Conservation (phyloP, 805 yeast species). For the Lachancea meyersii region DNA sequence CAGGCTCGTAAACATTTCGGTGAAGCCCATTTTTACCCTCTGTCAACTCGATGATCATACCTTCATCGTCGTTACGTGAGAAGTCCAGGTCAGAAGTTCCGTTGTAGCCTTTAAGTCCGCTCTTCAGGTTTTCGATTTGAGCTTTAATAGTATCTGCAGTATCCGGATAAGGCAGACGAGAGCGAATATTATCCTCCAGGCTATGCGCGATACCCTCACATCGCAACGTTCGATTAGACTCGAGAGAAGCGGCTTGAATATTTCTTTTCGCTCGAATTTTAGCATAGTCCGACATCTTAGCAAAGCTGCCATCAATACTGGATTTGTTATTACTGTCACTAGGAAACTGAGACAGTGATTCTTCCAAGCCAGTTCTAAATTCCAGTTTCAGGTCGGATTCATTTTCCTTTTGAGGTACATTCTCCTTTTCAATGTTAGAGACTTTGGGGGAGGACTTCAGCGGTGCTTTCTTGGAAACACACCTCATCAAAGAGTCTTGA, state of each 20-base stretch:
- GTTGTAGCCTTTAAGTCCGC: background rate
- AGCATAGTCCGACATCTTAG: constrained; percentile 1
- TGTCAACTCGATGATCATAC: constrained; percentile 1
- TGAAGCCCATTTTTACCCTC: background rate
- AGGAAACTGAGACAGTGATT: constrained; percentile 7
- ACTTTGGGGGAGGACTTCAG: constrained; percentile 3
- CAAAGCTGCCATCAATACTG: background rate
- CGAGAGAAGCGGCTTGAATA: background rate
- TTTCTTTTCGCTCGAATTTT: constrained; percentile 1
- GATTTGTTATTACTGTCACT: constrained; percentile 2
- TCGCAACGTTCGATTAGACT: constrained; percentile 4
- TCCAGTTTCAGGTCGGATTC: constrained; percentile 7
- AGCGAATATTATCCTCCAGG: background rate
- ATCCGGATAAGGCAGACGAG: constrained; percentile 6
- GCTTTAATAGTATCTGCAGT: constrained; percentile 4
- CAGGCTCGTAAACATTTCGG: constrained; percentile 14
- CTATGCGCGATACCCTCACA: constrained; percentile 1
- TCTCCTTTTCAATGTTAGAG: background rate
- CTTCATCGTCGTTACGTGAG: background rate
- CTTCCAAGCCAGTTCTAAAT: constrained; percentile 11
- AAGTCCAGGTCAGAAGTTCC: background rate
- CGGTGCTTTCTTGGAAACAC: constrained; percentile 12
- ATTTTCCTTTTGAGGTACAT: background rate
- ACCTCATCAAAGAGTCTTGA: constrained; percentile 20
- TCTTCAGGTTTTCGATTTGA: constrained; percentile 2